A percentile compares a stretch with the other conserved stretches of the same genome.
Conservation (phyloP, 2,329 filamentous ascomycete species). For the Penicillium capsulatum region DNA sequence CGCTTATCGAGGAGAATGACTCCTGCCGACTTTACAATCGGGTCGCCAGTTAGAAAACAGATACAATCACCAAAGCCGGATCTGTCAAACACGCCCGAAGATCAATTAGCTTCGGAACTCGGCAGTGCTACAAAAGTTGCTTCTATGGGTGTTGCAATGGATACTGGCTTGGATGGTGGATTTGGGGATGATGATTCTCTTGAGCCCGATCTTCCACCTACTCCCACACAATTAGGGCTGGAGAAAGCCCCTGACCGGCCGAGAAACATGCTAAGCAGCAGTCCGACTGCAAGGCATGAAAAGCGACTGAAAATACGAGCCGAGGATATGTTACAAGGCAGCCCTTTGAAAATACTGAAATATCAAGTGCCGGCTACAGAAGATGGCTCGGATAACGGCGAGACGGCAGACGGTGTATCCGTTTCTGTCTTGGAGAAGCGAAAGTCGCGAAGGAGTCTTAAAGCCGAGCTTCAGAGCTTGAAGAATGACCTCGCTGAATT, state of each 20-base stretch:
- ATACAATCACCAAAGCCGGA: slow-evolving; percentile 8
- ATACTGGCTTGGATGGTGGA: slow-evolving; percentile 15
- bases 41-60: slow-evolving; percentile 22
- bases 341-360: slow-evolving; percentile 29
- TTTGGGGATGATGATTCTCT: slow-evolving; percentile 35
- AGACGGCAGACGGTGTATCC: slow-evolving; percentile 13
- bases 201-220: slow-evolving; percentile 62
- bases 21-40: slow-evolving; percentile 29
- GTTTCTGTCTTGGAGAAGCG: slow-evolving; percentile 45
- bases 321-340: slow-evolving; percentile 23
- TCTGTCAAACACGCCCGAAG: slow-evolving; percentile 27
- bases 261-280: slow-evolving; percentile 34
- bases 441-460: slow-evolving; percentile 51
- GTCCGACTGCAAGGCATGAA: slow-evolving; percentile 32
- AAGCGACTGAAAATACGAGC: slow-evolving; percentile 25
- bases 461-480: slow-evolving; percentile 54
- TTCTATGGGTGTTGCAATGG: slow-evolving; percentile 21
- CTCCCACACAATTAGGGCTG: slow-evolving; percentile 40
- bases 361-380: slow-evolving; percentile 15
- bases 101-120: slow-evolving; percentile 32
- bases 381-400: slow-evolving; percentile 6
- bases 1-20: slow-evolving; percentile 34
- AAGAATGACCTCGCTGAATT: slow-evolving; percentile 57
- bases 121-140: slow-evolving; percentile 28
- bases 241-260: slow-evolving; percentile 33